Conservation (phyloP, 352 stramenopile species). For the Blastocystis sp. region DNA sequence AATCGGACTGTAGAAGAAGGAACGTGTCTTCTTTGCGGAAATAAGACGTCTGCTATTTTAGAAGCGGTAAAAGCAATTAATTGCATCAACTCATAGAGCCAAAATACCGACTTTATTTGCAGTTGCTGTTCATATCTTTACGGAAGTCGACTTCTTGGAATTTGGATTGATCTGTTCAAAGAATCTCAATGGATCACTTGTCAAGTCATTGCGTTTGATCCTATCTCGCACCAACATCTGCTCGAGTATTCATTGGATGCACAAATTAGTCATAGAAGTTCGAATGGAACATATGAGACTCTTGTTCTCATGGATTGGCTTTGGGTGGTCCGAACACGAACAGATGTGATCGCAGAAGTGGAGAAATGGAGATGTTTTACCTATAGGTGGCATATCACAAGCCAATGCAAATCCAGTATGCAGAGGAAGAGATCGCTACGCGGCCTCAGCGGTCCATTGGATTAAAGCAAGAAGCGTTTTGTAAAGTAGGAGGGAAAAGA, state of each 20-base stretch:
- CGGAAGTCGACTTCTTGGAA: neutral
- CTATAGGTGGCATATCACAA: neutral
- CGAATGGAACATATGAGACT: neutral
- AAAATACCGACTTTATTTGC: neutral
- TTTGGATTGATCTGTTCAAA: slow-evolving; percentile 9
- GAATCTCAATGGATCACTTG: neutral
- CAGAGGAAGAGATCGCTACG: neutral
- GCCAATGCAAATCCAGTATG: neutral
- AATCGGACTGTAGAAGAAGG: neutral
- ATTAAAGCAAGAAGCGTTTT: neutral
- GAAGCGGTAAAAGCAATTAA: neutral
- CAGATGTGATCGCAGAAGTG: slow-evolving; percentile 18
- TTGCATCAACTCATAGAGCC: neutral
- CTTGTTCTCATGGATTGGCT: neutral
- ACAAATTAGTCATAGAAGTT: neutral
- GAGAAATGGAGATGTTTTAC: neutral
- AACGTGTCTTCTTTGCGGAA: neutral
- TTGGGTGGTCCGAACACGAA: neutral
- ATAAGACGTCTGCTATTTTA: neutral
- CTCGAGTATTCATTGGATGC: neutral
- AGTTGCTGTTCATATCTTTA: neutral
- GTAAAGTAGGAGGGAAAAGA: neutral
- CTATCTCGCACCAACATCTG: neutral
- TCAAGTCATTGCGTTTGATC: slow-evolving; percentile 4
- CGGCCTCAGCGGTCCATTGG: neutral